These are phyloP conservation scores for Pseudogymnoascus sp. DNA, from an alignment of 2,329 filamentous ascomycete genomes.

Conservation along the genomic window DNA sequence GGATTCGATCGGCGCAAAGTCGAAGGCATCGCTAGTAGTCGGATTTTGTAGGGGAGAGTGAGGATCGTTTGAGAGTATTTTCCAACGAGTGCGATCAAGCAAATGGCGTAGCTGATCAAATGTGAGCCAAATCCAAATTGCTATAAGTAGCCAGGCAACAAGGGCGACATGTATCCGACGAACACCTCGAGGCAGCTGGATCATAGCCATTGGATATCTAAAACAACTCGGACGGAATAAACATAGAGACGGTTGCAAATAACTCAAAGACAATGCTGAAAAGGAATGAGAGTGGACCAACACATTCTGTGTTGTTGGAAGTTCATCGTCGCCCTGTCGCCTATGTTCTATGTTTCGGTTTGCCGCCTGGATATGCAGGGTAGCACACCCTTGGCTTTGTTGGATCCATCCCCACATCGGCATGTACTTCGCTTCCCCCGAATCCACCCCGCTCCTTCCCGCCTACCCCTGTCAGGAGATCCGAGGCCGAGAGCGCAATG, in stretches of 20 bases:
- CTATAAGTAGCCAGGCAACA: not conserved
- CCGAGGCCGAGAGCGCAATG: too few species aligned
- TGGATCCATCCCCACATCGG: not conserved
- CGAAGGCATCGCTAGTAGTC: conserved; percentile 17
- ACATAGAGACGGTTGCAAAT: not conserved
- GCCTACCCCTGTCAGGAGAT: too few species aligned
- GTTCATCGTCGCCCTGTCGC: not conserved
- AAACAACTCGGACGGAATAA: not conserved
- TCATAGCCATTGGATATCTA: not conserved
- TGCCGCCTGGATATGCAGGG: not conserved
- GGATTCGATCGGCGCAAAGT: conserved; percentile 19
- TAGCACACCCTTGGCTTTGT: not conserved
- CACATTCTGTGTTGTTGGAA: not conserved
- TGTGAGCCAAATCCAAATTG: not conserved
- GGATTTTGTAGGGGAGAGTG: not conserved
- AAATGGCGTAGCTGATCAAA: not conserved
- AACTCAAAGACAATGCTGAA: not conserved
- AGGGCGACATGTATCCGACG: not conserved
- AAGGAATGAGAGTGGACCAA: not conserved
- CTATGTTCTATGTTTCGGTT: not conserved
- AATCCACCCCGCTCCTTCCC: not conserved
- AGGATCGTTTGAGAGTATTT: not conserved
- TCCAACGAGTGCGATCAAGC: not conserved
- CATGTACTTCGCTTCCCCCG: not conserved
- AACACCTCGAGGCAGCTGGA: not conserved